phyloP scores from a whole-genome alignment of 352 stramenopile genomes.

The Phytophthora aleatoria region DNA sequence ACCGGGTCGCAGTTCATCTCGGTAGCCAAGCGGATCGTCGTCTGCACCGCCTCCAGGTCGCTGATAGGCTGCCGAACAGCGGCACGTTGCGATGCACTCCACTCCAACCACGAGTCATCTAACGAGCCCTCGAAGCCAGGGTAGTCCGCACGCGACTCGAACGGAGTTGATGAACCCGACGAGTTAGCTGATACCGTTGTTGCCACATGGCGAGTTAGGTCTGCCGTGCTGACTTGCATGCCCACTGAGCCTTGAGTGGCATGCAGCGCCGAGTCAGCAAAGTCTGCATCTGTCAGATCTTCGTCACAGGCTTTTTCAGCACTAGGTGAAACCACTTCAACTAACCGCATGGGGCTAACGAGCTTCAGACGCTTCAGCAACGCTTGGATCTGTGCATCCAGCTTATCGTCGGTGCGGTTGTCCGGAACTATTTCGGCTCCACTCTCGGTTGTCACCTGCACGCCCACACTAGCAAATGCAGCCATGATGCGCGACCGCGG shows the following conservation, averaged over 20 bases:
- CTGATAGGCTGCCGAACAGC: slow-evolving; percentile 33
- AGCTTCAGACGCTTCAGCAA: slow-evolving; percentile 61
- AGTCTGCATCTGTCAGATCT: slow-evolving; percentile 66
- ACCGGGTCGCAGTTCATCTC: slow-evolving; percentile 70
- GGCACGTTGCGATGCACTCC: slow-evolving; percentile 44
- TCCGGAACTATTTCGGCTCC: slow-evolving; percentile 26
- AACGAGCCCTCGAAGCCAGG: slow-evolving; percentile 31
- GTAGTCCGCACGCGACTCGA: slow-evolving; percentile 12
- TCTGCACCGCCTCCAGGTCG: slow-evolving; percentile 65
- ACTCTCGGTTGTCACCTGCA: slow-evolving; percentile 29
- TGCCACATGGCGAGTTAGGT: slow-evolving; percentile 18
- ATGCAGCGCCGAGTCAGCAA: slow-evolving; percentile 65
- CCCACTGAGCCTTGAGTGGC: slow-evolving; percentile 40
- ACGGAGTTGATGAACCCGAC: slow-evolving; percentile 12
- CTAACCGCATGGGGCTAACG: slow-evolving; percentile 46
- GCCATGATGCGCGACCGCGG: slow-evolving; percentile 54
- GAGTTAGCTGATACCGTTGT: slow-evolving; percentile 9
- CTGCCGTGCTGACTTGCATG: slow-evolving; percentile 38
- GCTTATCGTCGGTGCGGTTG: slow-evolving; percentile 47
- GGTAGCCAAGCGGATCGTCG: slow-evolving; percentile 59
- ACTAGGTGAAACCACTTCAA: slow-evolving; percentile 54
- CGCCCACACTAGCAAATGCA: slow-evolving; percentile 47
- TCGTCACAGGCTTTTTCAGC: slow-evolving; percentile 58
- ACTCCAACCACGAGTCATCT: slow-evolving; percentile 54
- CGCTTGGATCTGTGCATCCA: slow-evolving; percentile 61